These are phyloP conservation scores for Aspergillus floridensis DNA, from an alignment of 2,329 filamentous ascomycete species.

Conservation along the genomic window DNA sequence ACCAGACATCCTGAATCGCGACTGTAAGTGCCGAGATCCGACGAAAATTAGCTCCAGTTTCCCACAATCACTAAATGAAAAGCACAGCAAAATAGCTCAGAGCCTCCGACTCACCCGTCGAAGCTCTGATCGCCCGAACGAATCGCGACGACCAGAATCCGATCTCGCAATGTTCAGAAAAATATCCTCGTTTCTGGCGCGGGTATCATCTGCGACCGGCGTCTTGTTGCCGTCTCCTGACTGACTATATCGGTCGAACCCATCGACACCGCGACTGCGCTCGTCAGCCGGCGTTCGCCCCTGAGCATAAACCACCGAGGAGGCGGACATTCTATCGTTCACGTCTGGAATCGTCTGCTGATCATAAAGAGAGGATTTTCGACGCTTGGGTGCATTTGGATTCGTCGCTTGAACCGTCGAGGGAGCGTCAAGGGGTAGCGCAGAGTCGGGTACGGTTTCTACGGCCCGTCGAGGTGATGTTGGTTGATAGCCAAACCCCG, in stretches of 20 bases:
- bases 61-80: neutral
- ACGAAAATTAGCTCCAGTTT: conserved; percentile 17
- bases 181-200: conserved; percentile 44
- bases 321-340: conserved; percentile 33
- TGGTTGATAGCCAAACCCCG: conserved; percentile 19
- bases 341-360: conserved; percentile 28
- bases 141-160: conserved; percentile 39
- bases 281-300: conserved; percentile 27
- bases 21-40: conserved; percentile 25
- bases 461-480: conserved; percentile 12
- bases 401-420: conserved; percentile 24
- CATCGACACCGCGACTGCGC: conserved; percentile 25
- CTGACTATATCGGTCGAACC: conserved; percentile 24
- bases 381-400: conserved; percentile 32
- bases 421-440: conserved; percentile 24
- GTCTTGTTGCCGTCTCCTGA: conserved; percentile 31
- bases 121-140: conserved; percentile 38
- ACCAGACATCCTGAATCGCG: conserved; percentile 38
- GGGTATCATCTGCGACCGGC: conserved; percentile 37
- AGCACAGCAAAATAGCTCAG: neutral
- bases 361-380: conserved; percentile 23
- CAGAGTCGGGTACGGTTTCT: conserved; percentile 17
- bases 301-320: conserved; percentile 31
- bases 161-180: conserved; percentile 48
- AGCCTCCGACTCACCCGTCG: conserved; percentile 34